Evolutionary conservation across 257 asterid genomes (phyloP).

Genomic region (Rubia yunnanensis): DNA sequence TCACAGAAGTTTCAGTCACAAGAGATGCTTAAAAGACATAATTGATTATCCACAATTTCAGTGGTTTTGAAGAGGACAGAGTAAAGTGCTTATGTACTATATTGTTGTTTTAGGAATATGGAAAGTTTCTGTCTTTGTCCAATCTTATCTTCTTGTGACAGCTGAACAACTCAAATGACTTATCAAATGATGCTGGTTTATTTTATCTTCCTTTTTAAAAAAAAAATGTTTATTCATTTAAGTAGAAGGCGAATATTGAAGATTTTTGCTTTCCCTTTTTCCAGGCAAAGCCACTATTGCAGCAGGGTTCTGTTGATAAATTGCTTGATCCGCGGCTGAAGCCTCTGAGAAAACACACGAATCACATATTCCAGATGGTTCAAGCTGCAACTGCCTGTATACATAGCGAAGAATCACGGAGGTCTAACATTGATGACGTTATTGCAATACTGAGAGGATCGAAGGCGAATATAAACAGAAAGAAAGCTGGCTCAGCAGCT

Average conservation of each 20-base stretch:
- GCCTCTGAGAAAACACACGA: slow-evolving; percentile 20
- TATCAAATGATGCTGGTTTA: not conserved
- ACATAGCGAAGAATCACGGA: slow-evolving; percentile 38
- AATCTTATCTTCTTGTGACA: not conserved
- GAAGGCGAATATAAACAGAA: slow-evolving; percentile 21
- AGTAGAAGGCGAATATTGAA: slow-evolving; percentile 6
- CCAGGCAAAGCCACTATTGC: slow-evolving; percentile 57
- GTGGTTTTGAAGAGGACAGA: slow-evolving; percentile 1
- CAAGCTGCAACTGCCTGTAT: slow-evolving; percentile 56
- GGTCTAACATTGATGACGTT: slow-evolving; percentile 52
- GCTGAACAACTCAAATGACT: not conserved
- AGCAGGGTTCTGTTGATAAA: slow-evolving; percentile 38
- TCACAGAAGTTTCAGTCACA: not conserved
- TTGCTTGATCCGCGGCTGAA: slow-evolving; percentile 40
- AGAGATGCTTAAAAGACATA: slow-evolving; percentile 1
- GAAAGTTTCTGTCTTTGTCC: not conserved
- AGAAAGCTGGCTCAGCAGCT: slow-evolving; percentile 24
- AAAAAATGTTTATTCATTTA: not conserved
- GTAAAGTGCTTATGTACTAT: not conserved
- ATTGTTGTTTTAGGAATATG: slow-evolving; percentile 2
- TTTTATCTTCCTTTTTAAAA: not conserved
- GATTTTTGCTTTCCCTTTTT: not conserved
- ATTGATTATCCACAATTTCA: not conserved
- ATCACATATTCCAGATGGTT: slow-evolving; percentile 33
- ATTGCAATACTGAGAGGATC: slow-evolving; percentile 36